Conservation (phyloP, 805 yeast genomes). For the Wickerhamiella alocasiicola region DNA sequence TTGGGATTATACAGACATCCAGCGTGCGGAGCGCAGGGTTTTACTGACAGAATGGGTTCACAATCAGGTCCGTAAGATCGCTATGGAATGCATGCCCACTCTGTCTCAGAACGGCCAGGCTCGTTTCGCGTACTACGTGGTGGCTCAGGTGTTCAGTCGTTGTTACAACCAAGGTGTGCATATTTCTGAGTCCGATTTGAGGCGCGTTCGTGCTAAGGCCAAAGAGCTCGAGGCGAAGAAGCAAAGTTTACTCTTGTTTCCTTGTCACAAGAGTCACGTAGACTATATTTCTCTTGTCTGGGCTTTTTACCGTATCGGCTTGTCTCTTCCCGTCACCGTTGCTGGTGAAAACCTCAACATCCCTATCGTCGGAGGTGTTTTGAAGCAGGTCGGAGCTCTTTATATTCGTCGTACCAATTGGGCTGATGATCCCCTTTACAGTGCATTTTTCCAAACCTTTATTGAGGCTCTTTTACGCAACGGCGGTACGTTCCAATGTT, state of each 20-base stretch:
- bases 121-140: conserved; percentile 27
- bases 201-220: conserved; percentile 26
- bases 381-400: conserved; percentile 43
- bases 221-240: conserved; percentile 26
- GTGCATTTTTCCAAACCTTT: conserved; percentile 32
- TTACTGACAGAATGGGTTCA: conserved; percentile 25
- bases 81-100: conserved; percentile 27
- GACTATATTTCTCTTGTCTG: conserved; percentile 49
- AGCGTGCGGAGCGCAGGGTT: conserved; percentile 21
- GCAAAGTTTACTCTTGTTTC: conserved; percentile 35
- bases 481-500: conserved; percentile 44
- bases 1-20: conserved; percentile 19
- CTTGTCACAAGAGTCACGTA: conserved; percentile 51
- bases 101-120: conserved; percentile 25
- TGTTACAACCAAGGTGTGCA: conserved; percentile 34
- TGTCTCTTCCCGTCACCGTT: conserved; percentile 44
- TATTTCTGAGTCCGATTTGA: conserved; percentile 27
- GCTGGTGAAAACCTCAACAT: conserved; percentile 59
- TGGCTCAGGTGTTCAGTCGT: conserved; percentile 30
- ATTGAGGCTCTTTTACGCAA: conserved; percentile 38
- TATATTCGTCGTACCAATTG: conserved; percentile 41
- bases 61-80: conserved; percentile 23
- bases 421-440: conserved; percentile 32
- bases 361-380: conserved; percentile 39
- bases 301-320: conserved; percentile 39